Evolutionary conservation across 345 rosid genomes (phyloP), one percentile per base, ranked within the genome.

Genomic region (Syzygium grande): DNA sequence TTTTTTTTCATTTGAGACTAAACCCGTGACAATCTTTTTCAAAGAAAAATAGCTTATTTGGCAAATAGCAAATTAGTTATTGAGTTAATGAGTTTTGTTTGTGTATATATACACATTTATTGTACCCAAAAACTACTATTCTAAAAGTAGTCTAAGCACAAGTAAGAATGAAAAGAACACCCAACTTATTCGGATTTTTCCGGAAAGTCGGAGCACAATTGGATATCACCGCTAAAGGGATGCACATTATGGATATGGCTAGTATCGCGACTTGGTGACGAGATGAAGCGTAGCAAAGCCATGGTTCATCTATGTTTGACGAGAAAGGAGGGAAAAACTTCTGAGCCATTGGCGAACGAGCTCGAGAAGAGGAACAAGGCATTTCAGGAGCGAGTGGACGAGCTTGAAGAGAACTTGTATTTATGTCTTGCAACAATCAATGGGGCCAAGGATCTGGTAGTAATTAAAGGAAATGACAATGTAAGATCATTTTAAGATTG

Each of bases 61-160:
- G 27, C 30, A 27, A 15, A 59, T 27, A 1, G 65, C 65, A 15
- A 11, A 59, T 6, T 59, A 0, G 65, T 11, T 11, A 0, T 11
- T 56, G n/a, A 7, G 61, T 9, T 56, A 22, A 56, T 56, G 61
- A 56, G 61, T 56, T 56, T 56, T 56, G 12, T 23, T 2, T 55
- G 25, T 25, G 0, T 21, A 9, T 4, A 23, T 25, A 1, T 5
- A 58, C 0, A 25, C 0, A 58, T 4, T 10, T 25, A 25, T 25
- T 2, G 30, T 11, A 0, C 1, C 25, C 0, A 3, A 15, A 59
- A 59, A 59, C 65, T 59, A 1, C 65, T 59, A 27, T 43, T 43
- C 46, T 43, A 43, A 43, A 43, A 43, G 43, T 43, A 43, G 46
- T 43, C 46, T 43, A 43, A 43, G 46, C 46, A 6, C 46, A 43